Evolutionary conservation across 345 rosid species (phyloP).

Genomic region (Salix udensis): DNA sequence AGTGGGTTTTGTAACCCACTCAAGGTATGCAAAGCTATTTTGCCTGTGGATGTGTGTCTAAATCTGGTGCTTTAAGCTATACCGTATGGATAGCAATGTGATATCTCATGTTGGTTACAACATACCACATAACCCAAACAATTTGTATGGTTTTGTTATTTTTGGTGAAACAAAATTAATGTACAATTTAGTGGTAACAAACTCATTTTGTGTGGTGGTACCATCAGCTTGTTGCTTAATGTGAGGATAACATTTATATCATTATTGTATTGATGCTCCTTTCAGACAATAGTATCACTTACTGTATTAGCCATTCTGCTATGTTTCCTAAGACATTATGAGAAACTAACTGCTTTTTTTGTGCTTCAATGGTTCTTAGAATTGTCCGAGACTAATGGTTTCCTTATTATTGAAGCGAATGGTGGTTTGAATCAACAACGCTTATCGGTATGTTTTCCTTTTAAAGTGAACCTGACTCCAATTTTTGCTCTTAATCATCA

Average conservation of each 20-base stretch:
- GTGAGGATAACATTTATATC: neutral
- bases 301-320: neutral
- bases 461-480: neutral
- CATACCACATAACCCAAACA: neutral
- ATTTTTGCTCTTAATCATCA: neutral
- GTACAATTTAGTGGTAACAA: neutral
- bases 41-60: neutral
- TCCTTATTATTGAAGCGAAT: slow-evolving; percentile 90
- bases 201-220: neutral
- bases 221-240: neutral
- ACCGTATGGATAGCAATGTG: neutral
- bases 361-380: slow-evolving; percentile 38
- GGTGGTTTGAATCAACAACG: slow-evolving; percentile 99
- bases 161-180: neutral
- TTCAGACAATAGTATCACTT: neutral
- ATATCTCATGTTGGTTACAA: neutral
- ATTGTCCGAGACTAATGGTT: slow-evolving; percentile 73
- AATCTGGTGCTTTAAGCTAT: neutral
- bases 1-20: neutral
- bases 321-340: neutral
- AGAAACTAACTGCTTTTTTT: slow-evolving; percentile 18
- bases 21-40: neutral
- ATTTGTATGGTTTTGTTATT: neutral
- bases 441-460: slow-evolving; percentile 64
- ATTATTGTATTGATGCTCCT: neutral